Evolutionary conservation across 306 rosid species (phyloP).

Genomic region (Corylus americana): DNA sequence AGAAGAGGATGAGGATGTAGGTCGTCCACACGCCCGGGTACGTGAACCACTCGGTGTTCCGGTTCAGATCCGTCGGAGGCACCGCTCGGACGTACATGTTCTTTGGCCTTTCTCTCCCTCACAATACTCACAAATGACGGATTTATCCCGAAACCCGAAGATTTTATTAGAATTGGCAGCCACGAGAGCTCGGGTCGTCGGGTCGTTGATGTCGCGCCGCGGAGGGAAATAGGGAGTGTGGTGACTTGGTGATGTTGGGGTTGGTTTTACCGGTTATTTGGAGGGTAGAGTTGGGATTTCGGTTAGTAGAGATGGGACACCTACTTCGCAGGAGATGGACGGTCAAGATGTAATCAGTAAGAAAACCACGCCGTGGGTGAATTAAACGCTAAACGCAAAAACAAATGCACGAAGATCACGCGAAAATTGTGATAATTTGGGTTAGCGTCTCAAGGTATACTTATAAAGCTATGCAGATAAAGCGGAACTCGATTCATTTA

Average conservation of each 20-base stretch:
- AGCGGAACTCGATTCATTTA: too few relatives aligned
- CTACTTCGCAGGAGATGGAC: too few relatives aligned
- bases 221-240: neutral
- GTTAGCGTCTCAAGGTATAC: too few relatives aligned
- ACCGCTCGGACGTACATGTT: slow-evolving; percentile 41
- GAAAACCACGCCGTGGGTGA: too few relatives aligned
- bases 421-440: too few relatives aligned
- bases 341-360: too few relatives aligned
- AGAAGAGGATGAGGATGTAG: slow-evolving; percentile 42
- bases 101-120: neutral
- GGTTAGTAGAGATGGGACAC: neutral
- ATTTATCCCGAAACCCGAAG: neutral
- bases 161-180: neutral
- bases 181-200: neutral
- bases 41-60: slow-evolving; percentile 53
- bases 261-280: neutral
- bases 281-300: slow-evolving; percentile 1
- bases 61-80: slow-evolving; percentile 50
- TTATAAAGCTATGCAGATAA: too few relatives aligned
- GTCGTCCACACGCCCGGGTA: slow-evolving; percentile 50
- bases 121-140: neutral
- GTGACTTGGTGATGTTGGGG: neutral
- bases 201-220: neutral
- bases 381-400: too few relatives aligned
- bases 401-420: too few relatives aligned